A percentile compares a stretch with the other conserved stretches of the same genome.
Evolutionary conservation across 163 green algal species (phyloP).

Genomic region (Picocystis sp.): DNA sequence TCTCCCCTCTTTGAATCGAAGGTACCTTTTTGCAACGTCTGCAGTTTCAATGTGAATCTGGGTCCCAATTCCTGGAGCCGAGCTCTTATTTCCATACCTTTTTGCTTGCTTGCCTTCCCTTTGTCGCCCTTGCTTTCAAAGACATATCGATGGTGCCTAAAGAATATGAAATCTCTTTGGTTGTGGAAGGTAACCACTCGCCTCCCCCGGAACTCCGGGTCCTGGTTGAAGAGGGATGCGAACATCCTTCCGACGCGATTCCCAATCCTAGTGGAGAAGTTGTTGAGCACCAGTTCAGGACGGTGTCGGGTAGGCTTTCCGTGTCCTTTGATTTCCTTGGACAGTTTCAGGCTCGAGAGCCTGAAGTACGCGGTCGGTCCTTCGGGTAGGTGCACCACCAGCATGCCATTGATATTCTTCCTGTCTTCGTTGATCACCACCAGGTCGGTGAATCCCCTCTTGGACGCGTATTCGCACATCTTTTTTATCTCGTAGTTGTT

Average conservation of each 20-base stretch:
- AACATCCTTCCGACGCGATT: conserved; percentile 77
- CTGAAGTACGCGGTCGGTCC: conserved; percentile 82
- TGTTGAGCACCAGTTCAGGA: conserved; percentile 94
- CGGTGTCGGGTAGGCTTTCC: conserved; percentile 58
- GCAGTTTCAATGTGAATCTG: conserved; percentile 91
- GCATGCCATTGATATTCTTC: conserved; percentile 69
- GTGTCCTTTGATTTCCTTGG: conserved; percentile 70
- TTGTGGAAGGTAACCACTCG: conserved; percentile 96
- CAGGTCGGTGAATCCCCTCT: conserved; percentile 77
- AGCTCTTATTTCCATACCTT: conserved; percentile 17
- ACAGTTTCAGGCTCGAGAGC: conserved; percentile 59
- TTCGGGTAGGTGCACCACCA: conserved; percentile 82
- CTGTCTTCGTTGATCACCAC: conserved; percentile 92
- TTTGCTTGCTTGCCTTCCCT: conserved; percentile 26
- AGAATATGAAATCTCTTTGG: conserved; percentile 97
- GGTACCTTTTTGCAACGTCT: conserved; percentile 80
- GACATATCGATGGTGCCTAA: conserved; percentile 62
- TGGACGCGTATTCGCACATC: conserved; percentile 68
- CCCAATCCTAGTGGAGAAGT: conserved; percentile 83
- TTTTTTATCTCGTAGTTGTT: conserved; percentile 76
- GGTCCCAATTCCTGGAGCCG: conserved; percentile 81
- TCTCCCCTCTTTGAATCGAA: conserved; percentile 83
- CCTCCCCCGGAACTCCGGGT: conserved; percentile 75
- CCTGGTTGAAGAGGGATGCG: conserved; percentile 72
- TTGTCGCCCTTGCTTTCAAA: conserved; percentile 63